Percentiles rank a stretch among this genome's conserved stretches.
Evolutionary conservation across 176 grass and related monocot species (phyloP).

Genomic region (Aegilops bicornis): DNA sequence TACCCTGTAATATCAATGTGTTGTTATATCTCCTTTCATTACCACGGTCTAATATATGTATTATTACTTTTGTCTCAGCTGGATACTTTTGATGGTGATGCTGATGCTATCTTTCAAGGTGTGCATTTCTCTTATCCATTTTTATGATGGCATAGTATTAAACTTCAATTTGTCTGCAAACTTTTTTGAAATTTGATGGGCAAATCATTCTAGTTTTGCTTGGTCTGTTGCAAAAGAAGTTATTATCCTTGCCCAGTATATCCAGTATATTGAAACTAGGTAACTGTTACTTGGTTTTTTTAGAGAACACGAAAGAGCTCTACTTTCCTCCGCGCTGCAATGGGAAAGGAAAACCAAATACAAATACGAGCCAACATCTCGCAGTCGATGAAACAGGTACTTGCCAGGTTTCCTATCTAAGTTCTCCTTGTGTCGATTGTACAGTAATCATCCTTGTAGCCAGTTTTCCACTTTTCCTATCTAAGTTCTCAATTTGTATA

Average conservation of each 20-base stretch:
- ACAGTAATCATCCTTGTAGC: not conserved
- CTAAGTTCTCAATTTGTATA: not conserved
- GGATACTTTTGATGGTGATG: constrained; percentile 65
- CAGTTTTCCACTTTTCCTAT: not conserved
- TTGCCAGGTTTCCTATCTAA: not conserved
- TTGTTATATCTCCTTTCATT: not conserved
- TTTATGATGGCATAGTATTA: not conserved
- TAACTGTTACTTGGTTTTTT: not conserved
- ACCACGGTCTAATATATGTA: not conserved
- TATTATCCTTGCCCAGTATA: not conserved
- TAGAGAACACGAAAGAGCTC: not conserved
- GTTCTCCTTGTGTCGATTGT: not conserved
- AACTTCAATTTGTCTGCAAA: not conserved
- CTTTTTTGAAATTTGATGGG: not conserved
- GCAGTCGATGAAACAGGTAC: not conserved
- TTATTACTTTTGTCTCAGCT: constrained; percentile 55
- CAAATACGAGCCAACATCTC: not conserved
- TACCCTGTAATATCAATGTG: constrained; percentile 7
- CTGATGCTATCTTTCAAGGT: constrained; percentile 61
- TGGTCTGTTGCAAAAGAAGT: not conserved
- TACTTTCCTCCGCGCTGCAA: not conserved
- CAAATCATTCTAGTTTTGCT: constrained; percentile 23
- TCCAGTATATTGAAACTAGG: not conserved
- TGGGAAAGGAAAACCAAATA: too few relatives aligned
- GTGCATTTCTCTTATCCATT: constrained; percentile 32